These are phyloP conservation scores for Tolypocladium tropicale DNA, from an alignment of 2,329 filamentous ascomycete genomes.

Conservation along the genomic window DNA sequence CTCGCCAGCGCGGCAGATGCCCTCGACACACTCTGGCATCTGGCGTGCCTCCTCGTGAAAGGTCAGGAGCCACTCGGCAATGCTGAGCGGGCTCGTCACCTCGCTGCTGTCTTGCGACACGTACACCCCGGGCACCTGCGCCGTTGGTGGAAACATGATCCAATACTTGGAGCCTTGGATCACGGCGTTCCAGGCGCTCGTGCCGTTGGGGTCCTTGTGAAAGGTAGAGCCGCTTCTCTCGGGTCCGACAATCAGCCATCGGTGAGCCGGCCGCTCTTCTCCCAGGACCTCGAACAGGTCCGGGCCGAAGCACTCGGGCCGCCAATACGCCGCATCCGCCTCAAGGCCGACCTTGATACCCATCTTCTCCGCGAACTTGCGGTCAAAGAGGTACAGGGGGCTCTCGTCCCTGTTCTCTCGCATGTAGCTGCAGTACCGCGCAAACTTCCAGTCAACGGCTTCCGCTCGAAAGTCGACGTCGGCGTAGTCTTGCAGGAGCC, in stretches of 20 bases:
- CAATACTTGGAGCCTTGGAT: constrained; percentile 88
- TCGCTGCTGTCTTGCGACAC: constrained; percentile 85
- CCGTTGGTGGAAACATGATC: constrained; percentile 89
- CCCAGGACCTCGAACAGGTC: constrained; percentile 78
- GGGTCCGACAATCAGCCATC: constrained; percentile 89
- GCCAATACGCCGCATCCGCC: constrained; percentile 55
- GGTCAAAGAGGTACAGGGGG: constrained; percentile 87
- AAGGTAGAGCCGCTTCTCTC: constrained; percentile 85
- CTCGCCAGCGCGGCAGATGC: constrained; percentile 74
- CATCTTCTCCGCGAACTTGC: constrained; percentile 82
- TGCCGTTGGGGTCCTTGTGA: constrained; percentile 71
- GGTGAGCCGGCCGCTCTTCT: constrained; percentile 68
- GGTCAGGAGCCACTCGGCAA: constrained; percentile 89
- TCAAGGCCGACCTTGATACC: constrained; percentile 48
- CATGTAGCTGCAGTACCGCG: constrained; percentile 79
- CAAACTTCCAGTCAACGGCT: constrained; percentile 82
- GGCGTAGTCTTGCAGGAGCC: constrained; percentile 53
- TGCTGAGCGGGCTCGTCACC: constrained; percentile 86
- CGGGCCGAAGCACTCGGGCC: constrained; percentile 72
- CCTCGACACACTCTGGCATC: constrained; percentile 71
- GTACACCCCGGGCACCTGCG: constrained; percentile 77
- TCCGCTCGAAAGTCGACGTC: constrained; percentile 74
- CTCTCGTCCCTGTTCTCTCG: constrained; percentile 70
- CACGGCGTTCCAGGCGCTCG: constrained; percentile 89
- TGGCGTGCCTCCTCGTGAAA: constrained; percentile 78